Evolutionary conservation across 2,329 filamentous ascomycete genomes (phyloP).

Genomic region (Botrytis galanthina): DNA sequence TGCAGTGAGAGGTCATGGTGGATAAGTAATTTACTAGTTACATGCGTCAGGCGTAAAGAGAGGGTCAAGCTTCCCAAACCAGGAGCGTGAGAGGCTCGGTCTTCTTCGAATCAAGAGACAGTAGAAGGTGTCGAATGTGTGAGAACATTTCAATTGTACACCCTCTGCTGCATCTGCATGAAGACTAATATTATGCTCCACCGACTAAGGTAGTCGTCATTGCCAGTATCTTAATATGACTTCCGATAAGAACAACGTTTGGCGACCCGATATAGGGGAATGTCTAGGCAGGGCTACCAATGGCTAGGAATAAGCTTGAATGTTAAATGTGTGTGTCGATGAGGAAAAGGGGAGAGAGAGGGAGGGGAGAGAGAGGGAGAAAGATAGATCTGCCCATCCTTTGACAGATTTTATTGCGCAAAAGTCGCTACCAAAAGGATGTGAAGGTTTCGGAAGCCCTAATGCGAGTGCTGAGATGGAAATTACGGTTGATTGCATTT

Average conservation of each 20-base stretch:
- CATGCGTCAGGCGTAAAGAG: slow-evolving; percentile 8
- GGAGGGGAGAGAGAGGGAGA: too few species aligned
- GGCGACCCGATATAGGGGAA: background rate
- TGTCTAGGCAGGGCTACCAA: background rate
- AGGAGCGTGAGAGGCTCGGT: background rate
- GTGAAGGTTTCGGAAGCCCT: slow-evolving; percentile 11
- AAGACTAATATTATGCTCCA: background rate
- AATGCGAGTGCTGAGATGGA: slow-evolving; percentile 9
- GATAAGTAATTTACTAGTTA: background rate
- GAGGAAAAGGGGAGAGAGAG: background rate
- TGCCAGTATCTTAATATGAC: background rate
- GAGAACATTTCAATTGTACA: background rate
- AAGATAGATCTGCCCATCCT: background rate
- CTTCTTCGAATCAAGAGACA: slow-evolving; percentile 5
- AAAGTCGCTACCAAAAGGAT: background rate
- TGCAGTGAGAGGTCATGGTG: slow-evolving; percentile 9
- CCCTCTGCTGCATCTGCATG: background rate
- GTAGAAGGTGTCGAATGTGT: background rate
- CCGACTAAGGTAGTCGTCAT: background rate
- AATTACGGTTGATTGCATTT: slow-evolving; percentile 7
- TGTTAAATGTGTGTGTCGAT: background rate
- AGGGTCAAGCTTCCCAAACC: background rate
- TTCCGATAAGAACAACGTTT: background rate
- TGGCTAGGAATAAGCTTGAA: background rate
- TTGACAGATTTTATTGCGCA: background rate